Conservation (phyloP, 768 basidiomycete species). For the Hygrophorus pudorinus region DNA sequence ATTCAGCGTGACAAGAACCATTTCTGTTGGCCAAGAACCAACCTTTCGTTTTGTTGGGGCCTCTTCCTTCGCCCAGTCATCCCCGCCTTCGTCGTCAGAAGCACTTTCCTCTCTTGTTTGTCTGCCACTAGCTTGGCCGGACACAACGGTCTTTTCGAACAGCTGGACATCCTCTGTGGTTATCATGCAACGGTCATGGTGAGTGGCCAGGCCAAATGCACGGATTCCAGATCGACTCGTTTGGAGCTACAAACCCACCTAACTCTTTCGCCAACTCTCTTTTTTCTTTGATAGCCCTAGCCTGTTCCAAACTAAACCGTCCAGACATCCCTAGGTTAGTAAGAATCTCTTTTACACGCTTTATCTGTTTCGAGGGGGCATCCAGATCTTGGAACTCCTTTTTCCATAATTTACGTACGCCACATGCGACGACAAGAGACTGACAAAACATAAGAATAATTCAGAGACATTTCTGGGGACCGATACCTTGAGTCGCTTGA, state of each 20-base stretch:
- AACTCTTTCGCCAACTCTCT: constrained; percentile 74
- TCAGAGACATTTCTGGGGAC: constrained; percentile 3
- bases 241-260: constrained; percentile 34
- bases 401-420: constrained; percentile 68
- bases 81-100: constrained; percentile 11
- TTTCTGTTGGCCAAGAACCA: constrained; percentile 5
- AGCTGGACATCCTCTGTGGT: constrained; percentile 61
- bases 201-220: neutral
- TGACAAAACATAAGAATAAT: constrained; percentile 16
- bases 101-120: constrained; percentile 15
- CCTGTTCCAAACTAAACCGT: constrained; percentile 70
- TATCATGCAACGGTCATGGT: neutral
- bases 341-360: constrained; percentile 53
- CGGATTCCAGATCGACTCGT: neutral
- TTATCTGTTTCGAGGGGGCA: constrained; percentile 51
- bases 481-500: constrained; percentile 63
- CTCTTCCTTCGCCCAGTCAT: constrained; percentile 20
- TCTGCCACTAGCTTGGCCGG: constrained; percentile 18
- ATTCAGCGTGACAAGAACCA: neutral
- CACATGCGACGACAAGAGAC: constrained; percentile 66
- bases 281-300: constrained; percentile 60
- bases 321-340: constrained; percentile 74
- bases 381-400: constrained; percentile 58
- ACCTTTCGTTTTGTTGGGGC: constrained; percentile 35
- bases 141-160: constrained; percentile 46